Conservation (phyloP, 2,329 filamentous ascomycete genomes). For the Fusarium kyushuense region DNA sequence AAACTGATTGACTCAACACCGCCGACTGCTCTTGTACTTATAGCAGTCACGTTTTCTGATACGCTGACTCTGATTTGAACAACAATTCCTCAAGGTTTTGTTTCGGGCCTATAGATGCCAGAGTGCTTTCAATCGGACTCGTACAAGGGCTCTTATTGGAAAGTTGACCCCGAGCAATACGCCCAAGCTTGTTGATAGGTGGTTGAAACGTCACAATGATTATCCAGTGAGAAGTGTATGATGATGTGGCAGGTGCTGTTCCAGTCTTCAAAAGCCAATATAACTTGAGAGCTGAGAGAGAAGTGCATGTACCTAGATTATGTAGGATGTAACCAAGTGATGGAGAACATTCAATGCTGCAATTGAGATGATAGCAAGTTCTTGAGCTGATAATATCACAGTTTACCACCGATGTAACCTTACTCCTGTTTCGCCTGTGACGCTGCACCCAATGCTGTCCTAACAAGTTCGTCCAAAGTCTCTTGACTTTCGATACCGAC, state of each 20-base stretch:
- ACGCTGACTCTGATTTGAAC: neutral
- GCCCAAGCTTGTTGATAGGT: neutral
- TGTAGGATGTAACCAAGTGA: neutral
- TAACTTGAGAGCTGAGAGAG: no score
- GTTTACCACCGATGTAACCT: neutral
- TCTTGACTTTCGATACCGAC: conserved; percentile 58
- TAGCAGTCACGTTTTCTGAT: neutral
- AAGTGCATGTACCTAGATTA: neutral
- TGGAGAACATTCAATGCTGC: neutral
- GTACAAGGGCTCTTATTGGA: neutral
- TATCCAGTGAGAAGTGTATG: no score
- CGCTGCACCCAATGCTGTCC: conserved; percentile 32
- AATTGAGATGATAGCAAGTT: neutral
- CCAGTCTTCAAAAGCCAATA: no score
- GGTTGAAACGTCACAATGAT: neutral
- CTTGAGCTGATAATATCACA: neutral
- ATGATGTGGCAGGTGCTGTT: no score
- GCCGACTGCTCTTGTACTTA: neutral
- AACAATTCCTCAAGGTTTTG: neutral
- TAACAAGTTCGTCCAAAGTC: conserved; percentile 44
- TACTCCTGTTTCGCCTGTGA: neutral
- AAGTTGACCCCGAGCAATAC: neutral
- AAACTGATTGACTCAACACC: neutral
- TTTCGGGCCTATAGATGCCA: neutral
- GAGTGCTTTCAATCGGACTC: neutral